These are phyloP conservation scores for Garcia nutans DNA, from an alignment of 345 rosid genomes.

Conservation along the genomic window DNA sequence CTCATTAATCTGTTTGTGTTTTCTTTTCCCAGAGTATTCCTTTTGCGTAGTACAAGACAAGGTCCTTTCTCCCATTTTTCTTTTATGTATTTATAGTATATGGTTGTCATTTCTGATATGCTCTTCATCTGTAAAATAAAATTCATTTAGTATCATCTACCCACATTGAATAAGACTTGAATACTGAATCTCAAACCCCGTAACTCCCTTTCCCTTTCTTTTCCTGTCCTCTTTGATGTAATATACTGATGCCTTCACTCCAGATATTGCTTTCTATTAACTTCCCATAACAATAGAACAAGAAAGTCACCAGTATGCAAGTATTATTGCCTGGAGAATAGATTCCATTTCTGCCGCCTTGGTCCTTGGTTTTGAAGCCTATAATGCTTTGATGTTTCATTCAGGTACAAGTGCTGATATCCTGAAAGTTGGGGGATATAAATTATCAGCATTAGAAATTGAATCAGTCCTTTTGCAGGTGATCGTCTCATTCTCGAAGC, in stretches of 20 bases:
- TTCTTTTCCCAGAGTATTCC: neutral
- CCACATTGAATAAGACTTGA: neutral
- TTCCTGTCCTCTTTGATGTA: neutral
- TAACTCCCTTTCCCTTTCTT: neutral
- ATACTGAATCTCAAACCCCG: neutral
- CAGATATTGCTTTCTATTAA: neutral
- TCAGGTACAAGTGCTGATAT: conserved; percentile 94
- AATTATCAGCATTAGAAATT: conserved; percentile 89
- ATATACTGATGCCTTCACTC: neutral
- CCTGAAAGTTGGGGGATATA: conserved; percentile 97
- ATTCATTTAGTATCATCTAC: neutral
- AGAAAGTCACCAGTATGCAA: neutral
- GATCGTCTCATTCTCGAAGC: conserved; percentile 17
- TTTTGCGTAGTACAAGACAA: neutral
- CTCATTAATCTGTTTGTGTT: neutral
- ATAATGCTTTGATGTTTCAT: neutral
- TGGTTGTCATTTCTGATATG: neutral
- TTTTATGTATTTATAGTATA: neutral
- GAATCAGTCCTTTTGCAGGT: conserved; percentile 92
- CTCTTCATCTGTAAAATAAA: neutral
- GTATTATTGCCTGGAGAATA: neutral
- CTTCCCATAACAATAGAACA: neutral
- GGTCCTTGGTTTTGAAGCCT: neutral
- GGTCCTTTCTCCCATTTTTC: neutral
- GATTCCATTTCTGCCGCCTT: neutral